phyloP scores from a whole-genome alignment of 2,329 filamentous ascomycete genomes.

The Diatrype stigma region DNA sequence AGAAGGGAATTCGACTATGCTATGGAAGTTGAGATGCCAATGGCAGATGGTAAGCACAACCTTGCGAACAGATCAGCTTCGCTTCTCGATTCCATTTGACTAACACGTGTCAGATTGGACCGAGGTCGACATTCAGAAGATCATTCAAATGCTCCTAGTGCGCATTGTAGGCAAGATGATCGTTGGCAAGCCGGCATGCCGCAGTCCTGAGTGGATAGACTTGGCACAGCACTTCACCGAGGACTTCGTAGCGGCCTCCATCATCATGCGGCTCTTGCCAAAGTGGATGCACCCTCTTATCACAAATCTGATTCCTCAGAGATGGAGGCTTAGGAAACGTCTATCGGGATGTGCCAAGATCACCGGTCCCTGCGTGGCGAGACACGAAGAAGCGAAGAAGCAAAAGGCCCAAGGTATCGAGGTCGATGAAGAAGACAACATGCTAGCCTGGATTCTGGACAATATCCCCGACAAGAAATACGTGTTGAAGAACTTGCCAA shows the following conservation, averaged over 20 bases:
- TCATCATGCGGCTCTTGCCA: conserved; percentile 3
- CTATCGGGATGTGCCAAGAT: neutral
- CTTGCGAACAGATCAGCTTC: no score
- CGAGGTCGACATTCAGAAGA: conserved; percentile 1
- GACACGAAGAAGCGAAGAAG: neutral
- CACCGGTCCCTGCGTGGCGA: neutral
- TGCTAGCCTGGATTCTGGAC: conserved; percentile 1
- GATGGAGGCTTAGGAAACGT: conserved; percentile 1
- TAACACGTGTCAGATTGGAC: neutral
- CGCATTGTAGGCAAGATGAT: conserved; percentile 3
- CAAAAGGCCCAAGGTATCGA: neutral
- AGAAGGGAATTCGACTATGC: conserved; percentile 1
- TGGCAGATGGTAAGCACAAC: neutral
- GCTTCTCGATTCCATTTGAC: no score
- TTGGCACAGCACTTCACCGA: conserved; percentile 2
- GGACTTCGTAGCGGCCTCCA: conserved; percentile 1
- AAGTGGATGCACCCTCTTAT: conserved; percentile 1
- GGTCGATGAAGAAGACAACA: conserved; percentile 1
- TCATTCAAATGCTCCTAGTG: conserved; percentile 1
- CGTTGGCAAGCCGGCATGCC: conserved; percentile 1
- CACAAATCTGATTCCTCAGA: conserved; percentile 4
- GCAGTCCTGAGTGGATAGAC: conserved; percentile 1
- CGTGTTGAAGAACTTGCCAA: neutral
- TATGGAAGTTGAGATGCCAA: neutral
- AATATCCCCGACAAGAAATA: conserved; percentile 1